Conservation (phyloP, 2,329 filamentous ascomycete genomes). For the Plectosphaerella plurivora region DNA sequence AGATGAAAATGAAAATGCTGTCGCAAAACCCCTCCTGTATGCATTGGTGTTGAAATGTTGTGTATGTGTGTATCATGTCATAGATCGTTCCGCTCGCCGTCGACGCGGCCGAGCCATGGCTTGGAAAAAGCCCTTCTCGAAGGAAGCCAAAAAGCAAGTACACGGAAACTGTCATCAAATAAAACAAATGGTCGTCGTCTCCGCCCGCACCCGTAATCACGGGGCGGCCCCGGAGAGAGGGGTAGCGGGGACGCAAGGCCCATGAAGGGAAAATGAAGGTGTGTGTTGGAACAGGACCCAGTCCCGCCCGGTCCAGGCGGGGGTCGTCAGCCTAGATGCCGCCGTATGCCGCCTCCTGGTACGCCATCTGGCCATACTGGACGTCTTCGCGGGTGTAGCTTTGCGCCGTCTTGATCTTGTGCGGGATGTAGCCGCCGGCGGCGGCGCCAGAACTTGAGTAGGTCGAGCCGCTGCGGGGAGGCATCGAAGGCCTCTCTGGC, state of each 20-base stretch:
- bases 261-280: slow-evolving; percentile 1
- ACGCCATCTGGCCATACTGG: slow-evolving; percentile 21
- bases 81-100: slow-evolving; percentile 6
- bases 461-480: slow-evolving; percentile 19
- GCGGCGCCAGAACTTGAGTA: slow-evolving; percentile 18
- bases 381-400: slow-evolving; percentile 22
- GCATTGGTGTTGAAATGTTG: slow-evolving; percentile 4
- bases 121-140: too few relatives aligned
- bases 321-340: background rate
- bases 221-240: slow-evolving; percentile 6
- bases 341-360: slow-evolving; percentile 15
- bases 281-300: background rate
- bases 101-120: background rate
- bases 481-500: slow-evolving; percentile 24
- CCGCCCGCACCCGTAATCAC: slow-evolving; percentile 10
- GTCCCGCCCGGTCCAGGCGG: background rate
- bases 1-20: background rate
- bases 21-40: slow-evolving; percentile 11
- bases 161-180: slow-evolving; percentile 5
- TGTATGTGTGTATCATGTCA: slow-evolving; percentile 14
- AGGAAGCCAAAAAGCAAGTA: too few relatives aligned
- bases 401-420: slow-evolving; percentile 30
- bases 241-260: background rate
- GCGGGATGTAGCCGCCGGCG: slow-evolving; percentile 12
- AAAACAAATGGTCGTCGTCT: slow-evolving; percentile 13